These are phyloP conservation scores for Pseudogymnoascus destructans DNA, from an alignment of 2,329 filamentous ascomycete species.

Conservation along the genomic window DNA sequence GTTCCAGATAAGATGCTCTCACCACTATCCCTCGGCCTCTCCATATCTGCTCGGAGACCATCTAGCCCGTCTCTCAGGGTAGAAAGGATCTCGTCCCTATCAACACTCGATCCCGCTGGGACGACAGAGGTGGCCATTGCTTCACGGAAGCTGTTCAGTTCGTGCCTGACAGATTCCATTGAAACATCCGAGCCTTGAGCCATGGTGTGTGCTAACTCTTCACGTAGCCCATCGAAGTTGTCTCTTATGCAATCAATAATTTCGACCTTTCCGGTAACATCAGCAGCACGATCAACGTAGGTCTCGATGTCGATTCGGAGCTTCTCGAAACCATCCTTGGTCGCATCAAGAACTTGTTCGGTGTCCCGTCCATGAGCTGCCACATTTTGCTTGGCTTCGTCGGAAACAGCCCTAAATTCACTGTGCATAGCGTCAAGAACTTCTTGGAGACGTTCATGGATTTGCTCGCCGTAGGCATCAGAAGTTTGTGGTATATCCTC, in stretches of 20 bases:
- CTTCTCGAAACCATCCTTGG: conserved; percentile 75
- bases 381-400: conserved; percentile 63
- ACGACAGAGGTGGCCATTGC: conserved; percentile 40
- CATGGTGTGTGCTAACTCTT: conserved; percentile 54
- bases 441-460: conserved; percentile 47
- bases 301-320: conserved; percentile 67
- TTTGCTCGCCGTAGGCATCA: conserved; percentile 34
- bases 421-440: conserved; percentile 47
- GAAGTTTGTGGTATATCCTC: conserved; percentile 31
- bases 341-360: conserved; percentile 76
- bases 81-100: conserved; percentile 54
- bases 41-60: conserved; percentile 60
- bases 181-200: conserved; percentile 35
- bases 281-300: conserved; percentile 62
- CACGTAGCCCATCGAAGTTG: conserved; percentile 53
- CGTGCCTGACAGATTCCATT: conserved; percentile 36
- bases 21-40: conserved; percentile 29
- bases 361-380: conserved; percentile 68
- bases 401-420: conserved; percentile 46
- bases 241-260: conserved; percentile 56
- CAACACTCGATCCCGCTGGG: conserved; percentile 31
- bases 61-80: conserved; percentile 56
- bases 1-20: conserved; percentile 41
- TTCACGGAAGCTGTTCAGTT: conserved; percentile 48
- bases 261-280: conserved; percentile 60